Percentiles rank a stretch among this genome's conserved stretches.
phyloP scores from a whole-genome alignment of 192 early-diverging fungal genomes.

The Lobosporangium transversale region DNA sequence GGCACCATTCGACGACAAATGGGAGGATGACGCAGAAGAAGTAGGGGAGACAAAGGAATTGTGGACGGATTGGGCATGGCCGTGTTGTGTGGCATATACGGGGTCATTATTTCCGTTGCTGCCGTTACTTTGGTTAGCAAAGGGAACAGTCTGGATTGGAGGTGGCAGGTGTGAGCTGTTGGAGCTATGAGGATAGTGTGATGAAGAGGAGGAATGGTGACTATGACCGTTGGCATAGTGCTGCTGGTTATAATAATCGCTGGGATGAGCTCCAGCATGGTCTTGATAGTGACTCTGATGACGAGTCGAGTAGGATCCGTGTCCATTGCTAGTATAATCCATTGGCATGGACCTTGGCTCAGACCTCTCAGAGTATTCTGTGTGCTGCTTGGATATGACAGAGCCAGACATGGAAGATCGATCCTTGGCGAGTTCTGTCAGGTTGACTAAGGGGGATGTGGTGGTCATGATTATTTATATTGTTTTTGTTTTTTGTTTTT shows the following conservation, averaged over 20 bases:
- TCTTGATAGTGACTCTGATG: slow-evolving; percentile 31
- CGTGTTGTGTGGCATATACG: slow-evolving; percentile 6
- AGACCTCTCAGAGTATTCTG: slow-evolving; percentile 24
- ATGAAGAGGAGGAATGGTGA: slow-evolving; percentile 14
- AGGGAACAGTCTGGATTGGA: slow-evolving; percentile 24
- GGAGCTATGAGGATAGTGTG: slow-evolving; percentile 23
- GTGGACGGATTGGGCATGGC: slow-evolving; percentile 11
- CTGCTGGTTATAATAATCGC: slow-evolving; percentile 25
- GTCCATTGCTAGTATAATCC: slow-evolving; percentile 21
- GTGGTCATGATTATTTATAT: slow-evolving; percentile 19
- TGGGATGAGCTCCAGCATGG: slow-evolving; percentile 9
- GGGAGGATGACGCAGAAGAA: slow-evolving; percentile 7
- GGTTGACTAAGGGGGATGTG: slow-evolving; percentile 18
- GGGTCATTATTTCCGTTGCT: slow-evolving; percentile 4
- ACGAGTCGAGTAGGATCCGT: slow-evolving; percentile 8
- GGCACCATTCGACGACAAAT: slow-evolving; percentile 19
- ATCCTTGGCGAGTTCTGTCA: slow-evolving; percentile 30
- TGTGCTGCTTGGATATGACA: slow-evolving; percentile 15
- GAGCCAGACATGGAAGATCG: slow-evolving; percentile 22
- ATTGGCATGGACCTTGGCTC: slow-evolving; percentile 25
- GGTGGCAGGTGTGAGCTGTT: slow-evolving; percentile 21
- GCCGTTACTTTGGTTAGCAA: slow-evolving; percentile 10
- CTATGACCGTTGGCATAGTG: slow-evolving; percentile 25
- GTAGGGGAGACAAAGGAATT: slow-evolving; percentile 14
- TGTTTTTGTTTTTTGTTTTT: background rate